phyloP scores from a whole-genome alignment of 768 basidiomycete species.

The Terana coerulea region DNA sequence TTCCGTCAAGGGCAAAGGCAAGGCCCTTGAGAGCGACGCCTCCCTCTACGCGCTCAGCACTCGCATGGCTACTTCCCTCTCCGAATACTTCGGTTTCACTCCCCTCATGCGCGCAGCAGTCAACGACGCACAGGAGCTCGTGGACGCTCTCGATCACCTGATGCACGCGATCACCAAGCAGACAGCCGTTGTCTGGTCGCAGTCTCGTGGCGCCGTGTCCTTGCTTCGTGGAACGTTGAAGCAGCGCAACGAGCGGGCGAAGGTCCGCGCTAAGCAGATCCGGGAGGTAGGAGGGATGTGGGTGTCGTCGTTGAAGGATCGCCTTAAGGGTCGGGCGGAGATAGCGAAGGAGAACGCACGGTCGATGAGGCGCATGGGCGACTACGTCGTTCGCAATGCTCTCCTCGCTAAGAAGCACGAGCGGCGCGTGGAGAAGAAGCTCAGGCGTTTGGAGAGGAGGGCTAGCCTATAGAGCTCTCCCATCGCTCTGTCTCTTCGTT shows the following conservation, averaged over 20 bases:
- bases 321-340: conserved; percentile 20
- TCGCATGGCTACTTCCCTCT: conserved; percentile 21
- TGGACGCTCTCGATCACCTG: conserved; percentile 27
- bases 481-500: not conserved
- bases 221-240: conserved; percentile 21
- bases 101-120: conserved; percentile 10
- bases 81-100: conserved; percentile 22
- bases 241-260: conserved; percentile 26
- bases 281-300: conserved; percentile 25
- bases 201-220: conserved; percentile 14
- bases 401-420: too few relatives aligned
- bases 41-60: conserved; percentile 22
- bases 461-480: not conserved
- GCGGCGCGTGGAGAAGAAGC: not conserved
- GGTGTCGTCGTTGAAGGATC: conserved; percentile 21
- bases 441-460: conserved; percentile 4
- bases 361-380: conserved; percentile 16
- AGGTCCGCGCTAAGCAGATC: conserved; percentile 24
- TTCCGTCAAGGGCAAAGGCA: conserved; percentile 21
- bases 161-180: conserved; percentile 20
- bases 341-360: conserved; percentile 26
- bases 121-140: conserved; percentile 22
- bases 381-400: not conserved
- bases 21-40: conserved; percentile 17
- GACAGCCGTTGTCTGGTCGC: conserved; percentile 15